These are phyloP conservation scores for Pestalotiopsis sp. DNA, from an alignment of 2,329 filamentous ascomycete genomes.

Conservation along the genomic window DNA sequence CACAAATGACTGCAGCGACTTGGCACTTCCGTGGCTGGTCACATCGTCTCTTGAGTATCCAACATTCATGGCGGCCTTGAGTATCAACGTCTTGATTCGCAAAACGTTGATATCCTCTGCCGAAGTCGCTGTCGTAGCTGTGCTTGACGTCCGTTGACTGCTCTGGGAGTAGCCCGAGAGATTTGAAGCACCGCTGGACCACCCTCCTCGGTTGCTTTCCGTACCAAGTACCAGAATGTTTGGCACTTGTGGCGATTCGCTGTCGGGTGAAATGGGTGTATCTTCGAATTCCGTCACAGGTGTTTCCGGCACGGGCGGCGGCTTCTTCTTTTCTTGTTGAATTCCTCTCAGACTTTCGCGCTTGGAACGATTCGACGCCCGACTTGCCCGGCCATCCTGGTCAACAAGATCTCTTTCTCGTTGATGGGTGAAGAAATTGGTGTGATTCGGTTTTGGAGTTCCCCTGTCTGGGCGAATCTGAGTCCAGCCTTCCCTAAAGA, in stretches of 20 bases:
- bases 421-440: conserved; percentile 65
- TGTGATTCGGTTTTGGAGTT: conserved; percentile 81
- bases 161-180: conserved; percentile 79
- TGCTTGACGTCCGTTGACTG: conserved; percentile 67
- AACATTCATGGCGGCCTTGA: conserved; percentile 84
- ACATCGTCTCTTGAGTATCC: conserved; percentile 70
- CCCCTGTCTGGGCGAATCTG: conserved; percentile 83
- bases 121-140: conserved; percentile 69
- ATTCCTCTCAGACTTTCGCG: conserved; percentile 54
- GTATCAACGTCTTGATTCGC: conserved; percentile 76
- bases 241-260: conserved; percentile 73
- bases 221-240: conserved; percentile 89
- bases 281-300: conserved; percentile 96
- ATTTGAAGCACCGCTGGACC: conserved; percentile 81
- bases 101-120: conserved; percentile 77
- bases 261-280: conserved; percentile 79
- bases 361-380: conserved; percentile 56
- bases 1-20: conserved; percentile 73
- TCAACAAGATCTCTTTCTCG: conserved; percentile 48
- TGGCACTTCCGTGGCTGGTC: conserved; percentile 46
- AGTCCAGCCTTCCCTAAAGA: conserved; percentile 91
- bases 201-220: conserved; percentile 63
- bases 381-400: conserved; percentile 49
- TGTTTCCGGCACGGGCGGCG: conserved; percentile 72
- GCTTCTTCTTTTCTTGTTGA: conserved; percentile 51